Evolutionary conservation across 116 monocot genomes (phyloP), one percentile per base, ranked within the genome.

Genomic region (Zostera marina): DNA sequence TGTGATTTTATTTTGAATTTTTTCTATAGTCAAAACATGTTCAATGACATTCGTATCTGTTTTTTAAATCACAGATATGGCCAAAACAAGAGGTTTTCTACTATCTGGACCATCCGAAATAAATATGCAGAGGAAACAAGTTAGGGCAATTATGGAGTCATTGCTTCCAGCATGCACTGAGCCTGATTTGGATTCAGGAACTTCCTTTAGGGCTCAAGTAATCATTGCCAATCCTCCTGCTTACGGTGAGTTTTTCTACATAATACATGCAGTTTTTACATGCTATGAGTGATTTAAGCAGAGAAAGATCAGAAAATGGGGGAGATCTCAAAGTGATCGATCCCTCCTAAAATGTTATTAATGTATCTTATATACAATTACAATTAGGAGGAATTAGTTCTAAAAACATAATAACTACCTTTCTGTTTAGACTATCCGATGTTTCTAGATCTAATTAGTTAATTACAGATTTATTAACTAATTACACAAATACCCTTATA

Each of bases 141-240:
- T 98, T 55, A 90, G 86, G 66, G 98, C 80, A 66, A 81, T 98
- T 45, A 98, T 98, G 51, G 45, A 90, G 55, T 98, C 98, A 57
- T 66, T 86, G 39, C 68, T 90, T 68, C 83, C 98, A 65, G 98
- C 98, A 54, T 98, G 98, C 59, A 98, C 85, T 51, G 98, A 86
- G 66, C 90, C 98, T 70, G 89, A 89, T 77, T 58, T 85, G 51
- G 86, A 86, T 41, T 75, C 90, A 54, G 85, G 90, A 9, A 56
- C 56, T 48, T 68, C 77, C 49, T 96, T 96, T 63, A 75, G 64
- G 70, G 96, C 96, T 66, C 85, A 96, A 66, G 96, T 85, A 54
- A 81, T 96, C 26, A 89, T 96, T 80, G 89, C 96, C 19, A 96
- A 96, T 68, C 96, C 96, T 71, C 85, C 90, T 71, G 89, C 96